Evolutionary conservation across 106 monocot genomes (phyloP), one percentile per base, ranked within the genome.

Genomic region (Platanthera zijinensis): DNA sequence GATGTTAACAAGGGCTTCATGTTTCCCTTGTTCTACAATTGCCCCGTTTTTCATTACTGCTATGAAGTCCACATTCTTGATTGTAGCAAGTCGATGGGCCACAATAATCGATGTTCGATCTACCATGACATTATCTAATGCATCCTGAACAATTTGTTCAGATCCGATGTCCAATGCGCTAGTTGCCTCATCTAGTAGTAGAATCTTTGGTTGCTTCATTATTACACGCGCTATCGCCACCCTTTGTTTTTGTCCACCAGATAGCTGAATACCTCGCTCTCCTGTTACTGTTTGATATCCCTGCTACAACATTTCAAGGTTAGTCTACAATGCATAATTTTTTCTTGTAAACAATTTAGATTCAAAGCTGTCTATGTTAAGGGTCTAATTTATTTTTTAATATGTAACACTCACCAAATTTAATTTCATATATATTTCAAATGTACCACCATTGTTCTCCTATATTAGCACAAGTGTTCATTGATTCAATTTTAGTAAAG

Each of bases 11-110:
- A 79, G 50, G 13, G 52, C 5, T 46, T 73, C 62, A 57, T 79
- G 79, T 22, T 72, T 79, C 13, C 79, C 79, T 48, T 73, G 59
- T 53, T 79, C 79, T 54, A 79, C 51, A 51, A 79, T 79, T 13
- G 50, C 51, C 14, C 79, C 79, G 72, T 79, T 59, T 25, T 73
- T 72, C 45, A 79, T 51, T 0, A 79, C 78, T 2, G 74, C 78
- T 22, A 82, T 82, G 10, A 72, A 15, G 72, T 82, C 77, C 0
- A 72, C 82, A 72, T 75, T 75, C 48, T 64, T 77, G 30, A 82
- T 72, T 7, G 82, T 82, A 4, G 59, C 57, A 12, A 82, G 51
- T 1, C 82, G 73, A 48, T 82, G 82, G 6, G 75, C 81, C 5
- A 81, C 22, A 0, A 75, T 14, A 0, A 81, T 0, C 5, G 81